phyloP scores from a whole-genome alignment of 768 basidiomycete species.

The Kwoniella sp. region DNA sequence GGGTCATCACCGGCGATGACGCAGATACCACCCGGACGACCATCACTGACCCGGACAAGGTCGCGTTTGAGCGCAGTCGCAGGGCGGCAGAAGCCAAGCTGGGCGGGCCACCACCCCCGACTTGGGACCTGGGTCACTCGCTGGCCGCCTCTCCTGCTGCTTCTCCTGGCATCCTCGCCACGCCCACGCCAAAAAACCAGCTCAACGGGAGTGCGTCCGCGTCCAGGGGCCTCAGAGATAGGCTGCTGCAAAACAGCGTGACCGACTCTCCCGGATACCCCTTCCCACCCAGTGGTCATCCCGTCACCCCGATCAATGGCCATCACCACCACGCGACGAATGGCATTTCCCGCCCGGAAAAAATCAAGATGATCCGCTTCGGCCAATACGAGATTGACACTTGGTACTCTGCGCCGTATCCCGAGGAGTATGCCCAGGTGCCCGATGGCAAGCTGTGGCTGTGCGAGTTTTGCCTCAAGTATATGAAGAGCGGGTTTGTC shows the following conservation, averaged over 20 bases:
- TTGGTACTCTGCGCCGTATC: slow-evolving; percentile 98
- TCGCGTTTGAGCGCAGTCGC: slow-evolving; percentile 68
- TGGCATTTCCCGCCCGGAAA: slow-evolving; percentile 25
- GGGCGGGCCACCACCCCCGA: slow-evolving; percentile 29
- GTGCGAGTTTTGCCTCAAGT: slow-evolving; percentile 96
- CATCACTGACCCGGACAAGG: slow-evolving; percentile 61
- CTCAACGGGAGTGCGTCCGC: background rate
- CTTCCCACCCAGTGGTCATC: slow-evolving; percentile 22
- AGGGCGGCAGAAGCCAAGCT: slow-evolving; percentile 62
- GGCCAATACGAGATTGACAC: slow-evolving; percentile 90
- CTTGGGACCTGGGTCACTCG: slow-evolving; percentile 8
- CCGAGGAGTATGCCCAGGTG: slow-evolving; percentile 89
- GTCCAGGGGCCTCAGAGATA: slow-evolving; percentile 38
- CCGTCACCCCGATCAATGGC: slow-evolving; percentile 34
- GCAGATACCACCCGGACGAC: slow-evolving; percentile 68
- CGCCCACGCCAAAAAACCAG: slow-evolving; percentile 3
- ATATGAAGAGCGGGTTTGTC: slow-evolving; percentile 90
- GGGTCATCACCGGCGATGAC: slow-evolving; percentile 64
- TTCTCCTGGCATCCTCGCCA: slow-evolving; percentile 12
- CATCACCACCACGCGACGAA: background rate
- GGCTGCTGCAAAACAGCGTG: slow-evolving; percentile 28
- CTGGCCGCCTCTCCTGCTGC: slow-evolving; percentile 14
- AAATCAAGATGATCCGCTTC: slow-evolving; percentile 81
- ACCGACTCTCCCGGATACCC: slow-evolving; percentile 10
- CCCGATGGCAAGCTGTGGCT: slow-evolving; percentile 92